Conservation (phyloP, 371 early-diverging fungal genomes). For the Phascolomyces articulosus region DNA sequence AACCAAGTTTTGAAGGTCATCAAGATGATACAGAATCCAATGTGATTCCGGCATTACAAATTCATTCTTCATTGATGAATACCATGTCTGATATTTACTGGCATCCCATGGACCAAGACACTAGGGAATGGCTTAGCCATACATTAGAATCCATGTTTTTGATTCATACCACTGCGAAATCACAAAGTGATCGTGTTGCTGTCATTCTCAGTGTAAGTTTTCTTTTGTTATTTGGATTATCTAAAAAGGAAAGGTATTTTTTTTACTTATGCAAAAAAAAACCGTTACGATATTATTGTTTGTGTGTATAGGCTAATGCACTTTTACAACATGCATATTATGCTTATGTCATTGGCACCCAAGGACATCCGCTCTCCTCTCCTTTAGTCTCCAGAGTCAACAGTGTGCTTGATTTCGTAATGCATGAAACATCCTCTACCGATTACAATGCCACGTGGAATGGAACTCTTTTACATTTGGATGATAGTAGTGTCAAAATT, state of each 20-base stretch:
- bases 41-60: slow-evolving; percentile 49
- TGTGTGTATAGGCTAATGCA: slow-evolving; percentile 26
- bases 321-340: slow-evolving; percentile 44
- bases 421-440: slow-evolving; percentile 2
- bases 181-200: slow-evolving; percentile 7
- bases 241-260: not conserved
- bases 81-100: slow-evolving; percentile 49
- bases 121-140: slow-evolving; percentile 18
- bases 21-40: slow-evolving; percentile 10
- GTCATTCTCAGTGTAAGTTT: slow-evolving; percentile 18
- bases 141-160: not conserved
- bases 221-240: not conserved
- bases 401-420: slow-evolving; percentile 27
- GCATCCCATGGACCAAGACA: slow-evolving; percentile 13
- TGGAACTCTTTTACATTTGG: slow-evolving; percentile 38
- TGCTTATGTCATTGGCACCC: slow-evolving; percentile 7
- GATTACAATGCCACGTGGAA: slow-evolving; percentile 34
- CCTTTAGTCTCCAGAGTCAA: slow-evolving; percentile 18
- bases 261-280: no score
- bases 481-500: slow-evolving; percentile 32
- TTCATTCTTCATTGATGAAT: slow-evolving; percentile 50
- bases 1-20: slow-evolving; percentile 24
- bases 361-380: not conserved
- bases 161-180: not conserved
- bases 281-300: not conserved